A percentile compares a stretch with the other conserved stretches of the same genome.
Evolutionary conservation across 2,329 filamentous ascomycete genomes (phyloP).

Genomic region (Mycogone perniciosa): DNA sequence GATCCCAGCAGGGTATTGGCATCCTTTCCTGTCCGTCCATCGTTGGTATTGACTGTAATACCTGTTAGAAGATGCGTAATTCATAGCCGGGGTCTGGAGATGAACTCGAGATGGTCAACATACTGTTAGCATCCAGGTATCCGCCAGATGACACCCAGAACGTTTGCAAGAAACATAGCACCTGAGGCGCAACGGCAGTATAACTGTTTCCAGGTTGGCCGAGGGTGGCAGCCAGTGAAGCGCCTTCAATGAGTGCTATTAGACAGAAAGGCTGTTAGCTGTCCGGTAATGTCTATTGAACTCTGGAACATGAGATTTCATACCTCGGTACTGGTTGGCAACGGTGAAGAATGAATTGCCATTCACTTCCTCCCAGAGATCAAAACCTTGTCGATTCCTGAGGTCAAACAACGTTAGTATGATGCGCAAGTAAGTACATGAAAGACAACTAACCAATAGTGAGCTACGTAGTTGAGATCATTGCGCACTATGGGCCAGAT

Average conservation of each 20-base stretch:
- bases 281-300: not conserved
- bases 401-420: not conserved
- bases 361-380: conserved; percentile 77
- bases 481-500: conserved; percentile 72
- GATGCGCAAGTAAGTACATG: not conserved
- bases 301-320: conserved; percentile 18
- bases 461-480: conserved; percentile 67
- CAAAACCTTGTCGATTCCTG: conserved; percentile 57
- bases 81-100: not conserved
- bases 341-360: conserved; percentile 77
- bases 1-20: conserved; percentile 62
- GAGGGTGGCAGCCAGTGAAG: conserved; percentile 56
- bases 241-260: conserved; percentile 58
- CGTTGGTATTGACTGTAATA: conserved; percentile 45
- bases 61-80: not conserved
- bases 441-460: conserved; percentile 53
- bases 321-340: conserved; percentile 59
- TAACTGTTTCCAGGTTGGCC: conserved; percentile 56
- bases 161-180: conserved; percentile 66
- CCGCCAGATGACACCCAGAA: conserved; percentile 61
- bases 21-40: conserved; percentile 62
- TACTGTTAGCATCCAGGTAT: conserved; percentile 63
- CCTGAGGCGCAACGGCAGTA: conserved; percentile 57
- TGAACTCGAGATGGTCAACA: not conserved
- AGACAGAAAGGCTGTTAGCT: not conserved